Conservation (phyloP, 352 stramenopile species). For the Discostella stelligera region DNA sequence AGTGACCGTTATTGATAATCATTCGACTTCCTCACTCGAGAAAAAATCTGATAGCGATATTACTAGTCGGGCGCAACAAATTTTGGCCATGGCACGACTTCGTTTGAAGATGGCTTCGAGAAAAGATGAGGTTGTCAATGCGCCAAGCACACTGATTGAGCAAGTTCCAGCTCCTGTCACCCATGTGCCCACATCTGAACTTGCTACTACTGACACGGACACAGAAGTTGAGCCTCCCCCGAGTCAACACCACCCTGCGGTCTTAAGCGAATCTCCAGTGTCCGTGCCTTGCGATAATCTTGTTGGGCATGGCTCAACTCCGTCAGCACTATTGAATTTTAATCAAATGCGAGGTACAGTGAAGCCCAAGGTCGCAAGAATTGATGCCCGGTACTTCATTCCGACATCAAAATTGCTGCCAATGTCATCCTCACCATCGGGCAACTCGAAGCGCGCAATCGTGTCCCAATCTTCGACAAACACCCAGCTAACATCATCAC, state of each 20-base stretch:
- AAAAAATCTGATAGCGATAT: conserved; percentile 9
- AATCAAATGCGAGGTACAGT: neutral
- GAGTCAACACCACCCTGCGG: conserved; percentile 18
- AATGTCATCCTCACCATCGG: neutral
- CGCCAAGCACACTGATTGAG: neutral
- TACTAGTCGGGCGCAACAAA: conserved; percentile 45
- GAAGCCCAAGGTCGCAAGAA: conserved; percentile 17
- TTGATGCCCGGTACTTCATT: neutral
- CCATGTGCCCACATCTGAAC: neutral
- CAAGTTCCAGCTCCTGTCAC: neutral
- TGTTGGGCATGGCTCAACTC: neutral
- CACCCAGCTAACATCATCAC: neutral
- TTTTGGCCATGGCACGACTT: conserved; percentile 46
- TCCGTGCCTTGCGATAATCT: conserved; percentile 34
- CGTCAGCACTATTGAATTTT: neutral
- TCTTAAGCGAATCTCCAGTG: conserved; percentile 53
- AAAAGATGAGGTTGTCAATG: neutral
- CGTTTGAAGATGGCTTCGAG: conserved; percentile 26
- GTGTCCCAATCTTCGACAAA: neutral
- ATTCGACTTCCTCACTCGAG: no score
- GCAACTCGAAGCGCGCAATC: neutral
- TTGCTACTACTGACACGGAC: neutral
- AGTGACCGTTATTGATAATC: neutral
- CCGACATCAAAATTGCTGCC: neutral
- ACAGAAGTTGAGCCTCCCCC: conserved; percentile 4